phyloP scores from a whole-genome alignment of 2,329 filamentous ascomycete genomes.

The Alternaria postmessia region DNA sequence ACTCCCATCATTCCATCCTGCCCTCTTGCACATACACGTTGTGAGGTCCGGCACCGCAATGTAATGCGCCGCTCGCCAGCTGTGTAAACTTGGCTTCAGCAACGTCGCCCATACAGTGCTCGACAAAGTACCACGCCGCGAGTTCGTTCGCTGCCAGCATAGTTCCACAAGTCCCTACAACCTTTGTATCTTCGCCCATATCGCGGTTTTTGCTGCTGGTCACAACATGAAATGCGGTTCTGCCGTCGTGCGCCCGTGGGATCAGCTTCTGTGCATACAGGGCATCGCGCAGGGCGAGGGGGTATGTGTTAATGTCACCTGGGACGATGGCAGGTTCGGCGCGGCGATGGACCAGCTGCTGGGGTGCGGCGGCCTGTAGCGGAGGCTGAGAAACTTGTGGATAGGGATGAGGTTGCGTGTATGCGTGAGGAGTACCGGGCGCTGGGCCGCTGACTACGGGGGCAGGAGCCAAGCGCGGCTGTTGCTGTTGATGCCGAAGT shows the following conservation, averaged over 20 bases:
- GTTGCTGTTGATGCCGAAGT: constrained; percentile 21
- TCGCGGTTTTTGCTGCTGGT: constrained; percentile 1
- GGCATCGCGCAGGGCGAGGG: constrained; percentile 16
- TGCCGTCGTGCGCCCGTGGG: constrained; percentile 1
- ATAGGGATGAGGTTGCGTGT: background rate
- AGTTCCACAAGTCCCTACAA: constrained; percentile 1
- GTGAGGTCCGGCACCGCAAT: constrained; percentile 8
- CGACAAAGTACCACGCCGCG: constrained; percentile 14
- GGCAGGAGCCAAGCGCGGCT: constrained; percentile 19
- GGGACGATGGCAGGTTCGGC: constrained; percentile 8
- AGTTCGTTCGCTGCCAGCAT: constrained; percentile 12
- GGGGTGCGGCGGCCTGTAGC: constrained; percentile 18
- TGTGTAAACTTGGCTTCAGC: constrained; percentile 8
- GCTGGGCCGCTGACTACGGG: constrained; percentile 14
- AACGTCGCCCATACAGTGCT: constrained; percentile 6
- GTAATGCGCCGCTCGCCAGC: constrained; percentile 9
- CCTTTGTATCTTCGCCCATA: constrained; percentile 2
- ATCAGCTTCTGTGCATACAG: constrained; percentile 14
- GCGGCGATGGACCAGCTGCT: constrained; percentile 2
- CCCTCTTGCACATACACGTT: constrained; percentile 11
- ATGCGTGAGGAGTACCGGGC: background rate
- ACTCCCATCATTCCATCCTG: constrained; percentile 3
- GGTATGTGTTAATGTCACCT: constrained; percentile 22
- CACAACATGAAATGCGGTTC: constrained; percentile 8
- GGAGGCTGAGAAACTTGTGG: constrained; percentile 15